A percentile compares a stretch with the other conserved stretches of the same genome.
These are phyloP conservation scores for Strobilomyces dryophilus DNA, from an alignment of 768 basidiomycete genomes.

Conservation along the genomic window DNA sequence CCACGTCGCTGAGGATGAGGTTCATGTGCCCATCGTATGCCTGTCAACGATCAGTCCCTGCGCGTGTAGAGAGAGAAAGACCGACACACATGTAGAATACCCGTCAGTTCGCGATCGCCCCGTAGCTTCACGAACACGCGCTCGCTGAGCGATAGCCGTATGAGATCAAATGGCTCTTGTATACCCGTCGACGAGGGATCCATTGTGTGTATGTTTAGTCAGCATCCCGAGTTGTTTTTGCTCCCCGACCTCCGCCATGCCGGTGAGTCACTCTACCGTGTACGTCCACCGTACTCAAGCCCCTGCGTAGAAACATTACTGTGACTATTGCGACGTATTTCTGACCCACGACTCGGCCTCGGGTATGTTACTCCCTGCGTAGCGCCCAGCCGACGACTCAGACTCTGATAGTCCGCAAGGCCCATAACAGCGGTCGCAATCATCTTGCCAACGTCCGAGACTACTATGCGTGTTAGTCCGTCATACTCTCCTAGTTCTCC, in stretches of 20 bases:
- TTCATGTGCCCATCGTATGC: conserved; percentile 99
- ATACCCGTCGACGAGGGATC: conserved; percentile 70
- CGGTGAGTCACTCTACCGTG: conserved; percentile 42
- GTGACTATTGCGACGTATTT: conserved; percentile 92
- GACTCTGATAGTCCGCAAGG: conserved; percentile 74
- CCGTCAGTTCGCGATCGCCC: conserved; percentile 89
- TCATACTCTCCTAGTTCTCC: not conserved
- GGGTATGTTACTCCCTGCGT: conserved; percentile 42
- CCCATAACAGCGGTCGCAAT: conserved; percentile 97
- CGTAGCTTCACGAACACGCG: conserved; percentile 97
- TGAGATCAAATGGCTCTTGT: conserved; percentile 96
- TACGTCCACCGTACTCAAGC: conserved; percentile 3
- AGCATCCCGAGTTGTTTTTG: conserved; percentile 23
- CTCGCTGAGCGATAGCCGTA: conserved; percentile 93
- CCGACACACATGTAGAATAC: conserved; percentile 80
- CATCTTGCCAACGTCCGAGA: conserved; percentile 95
- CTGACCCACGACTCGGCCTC: conserved; percentile 93
- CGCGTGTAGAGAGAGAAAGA: not conserved
- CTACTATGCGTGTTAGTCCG: conserved; percentile 84
- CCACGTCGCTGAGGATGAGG: conserved; percentile 94
- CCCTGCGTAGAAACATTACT: conserved; percentile 76
- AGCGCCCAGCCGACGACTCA: conserved; percentile 2
- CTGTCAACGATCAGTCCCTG: conserved; percentile 39
- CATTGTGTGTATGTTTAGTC: conserved; percentile 41
- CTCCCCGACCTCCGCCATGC: conserved; percentile 46